phyloP scores from a whole-genome alignment of 441 rosid species.

The Breynia disticha region DNA sequence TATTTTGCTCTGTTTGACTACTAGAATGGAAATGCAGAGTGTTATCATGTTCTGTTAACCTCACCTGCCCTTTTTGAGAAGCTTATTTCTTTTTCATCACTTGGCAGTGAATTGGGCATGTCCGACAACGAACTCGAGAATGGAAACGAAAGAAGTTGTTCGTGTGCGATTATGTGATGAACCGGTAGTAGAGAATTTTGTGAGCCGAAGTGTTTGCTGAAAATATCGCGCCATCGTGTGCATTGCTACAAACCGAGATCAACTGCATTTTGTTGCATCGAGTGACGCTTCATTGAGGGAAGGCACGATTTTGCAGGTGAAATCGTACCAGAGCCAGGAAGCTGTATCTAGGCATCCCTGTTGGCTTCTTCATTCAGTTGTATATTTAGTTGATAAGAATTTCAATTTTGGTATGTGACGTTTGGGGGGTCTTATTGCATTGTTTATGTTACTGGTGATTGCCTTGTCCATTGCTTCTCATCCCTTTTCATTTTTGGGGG shows the following conservation, averaged over 20 bases:
- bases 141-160: constrained; percentile 61
- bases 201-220: constrained; percentile 9
- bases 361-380: constrained; percentile 26
- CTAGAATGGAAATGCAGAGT: too few species aligned
- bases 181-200: constrained; percentile 1
- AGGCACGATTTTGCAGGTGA: constrained; percentile 11
- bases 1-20: too few species aligned
- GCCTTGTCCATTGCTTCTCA: constrained; percentile 15
- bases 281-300: constrained; percentile 10
- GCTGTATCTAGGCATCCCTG: constrained; percentile 12
- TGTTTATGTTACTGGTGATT: constrained; percentile 18
- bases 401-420: constrained; percentile 35
- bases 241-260: constrained; percentile 15
- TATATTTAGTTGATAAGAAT: constrained; percentile 26
- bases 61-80: too few species aligned
- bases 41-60: too few species aligned
- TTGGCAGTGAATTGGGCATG: constrained; percentile 67
- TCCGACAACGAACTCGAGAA: constrained; percentile 69
- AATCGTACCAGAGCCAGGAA: constrained; percentile 11
- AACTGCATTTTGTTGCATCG: constrained; percentile 10
- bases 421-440: constrained; percentile 17
- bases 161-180: constrained; percentile 72
- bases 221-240: constrained; percentile 5
- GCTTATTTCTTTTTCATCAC: too few species aligned
- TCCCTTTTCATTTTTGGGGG: neutral